Conservation (phyloP, 441 rosid species). For the Pelargonium fulgidum region DNA sequence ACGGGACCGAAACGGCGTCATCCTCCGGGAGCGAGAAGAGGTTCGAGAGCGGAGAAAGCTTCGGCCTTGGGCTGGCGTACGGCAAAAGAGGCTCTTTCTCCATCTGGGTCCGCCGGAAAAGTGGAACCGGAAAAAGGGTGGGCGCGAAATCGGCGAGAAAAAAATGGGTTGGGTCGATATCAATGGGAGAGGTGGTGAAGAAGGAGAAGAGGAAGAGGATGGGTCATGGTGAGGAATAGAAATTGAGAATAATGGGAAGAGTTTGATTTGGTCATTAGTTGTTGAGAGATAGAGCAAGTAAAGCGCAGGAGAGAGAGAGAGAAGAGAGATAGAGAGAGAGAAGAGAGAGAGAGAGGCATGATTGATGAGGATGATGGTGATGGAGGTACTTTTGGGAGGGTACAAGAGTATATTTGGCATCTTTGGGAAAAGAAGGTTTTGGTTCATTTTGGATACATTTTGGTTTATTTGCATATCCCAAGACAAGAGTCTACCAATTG, state of each 20-base stretch:
- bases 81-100: slow-evolving; percentile 53
- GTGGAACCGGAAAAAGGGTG: neutral
- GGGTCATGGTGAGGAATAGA: neutral
- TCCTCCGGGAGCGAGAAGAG: slow-evolving; percentile 67
- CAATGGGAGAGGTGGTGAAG: neutral
- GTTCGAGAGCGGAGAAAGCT: slow-evolving; percentile 22
- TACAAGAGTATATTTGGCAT: too few species aligned
- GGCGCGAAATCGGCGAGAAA: neutral
- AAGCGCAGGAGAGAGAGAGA: slow-evolving; percentile 2
- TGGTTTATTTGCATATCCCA: too few species aligned
- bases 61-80: slow-evolving; percentile 28
- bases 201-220: neutral
- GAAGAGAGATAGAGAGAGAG: too few species aligned
- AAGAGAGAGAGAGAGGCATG: too few species aligned
- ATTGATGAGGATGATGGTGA: too few species aligned
- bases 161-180: neutral
- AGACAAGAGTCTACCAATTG: too few species aligned
- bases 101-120: slow-evolving; percentile 27
- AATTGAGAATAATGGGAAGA: neutral
- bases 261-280: neutral
- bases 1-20: slow-evolving; percentile 46
- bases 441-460: too few species aligned
- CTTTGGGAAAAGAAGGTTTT: too few species aligned
- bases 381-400: too few species aligned
- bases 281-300: neutral